phyloP scores from a whole-genome alignment of 192 early-diverging fungal species.

The Rhizophagus clarus region DNA sequence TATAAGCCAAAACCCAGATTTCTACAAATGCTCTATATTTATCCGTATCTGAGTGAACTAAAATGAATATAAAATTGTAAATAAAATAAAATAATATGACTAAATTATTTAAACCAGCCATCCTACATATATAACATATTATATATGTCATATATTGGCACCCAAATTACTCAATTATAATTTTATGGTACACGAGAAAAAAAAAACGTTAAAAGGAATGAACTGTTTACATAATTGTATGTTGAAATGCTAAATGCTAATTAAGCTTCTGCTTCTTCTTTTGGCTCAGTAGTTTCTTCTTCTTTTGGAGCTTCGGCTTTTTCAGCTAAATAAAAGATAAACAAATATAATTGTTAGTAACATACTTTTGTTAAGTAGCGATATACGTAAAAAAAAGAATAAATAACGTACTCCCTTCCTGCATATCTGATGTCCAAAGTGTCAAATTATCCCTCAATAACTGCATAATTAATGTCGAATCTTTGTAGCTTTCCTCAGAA shows the following conservation, averaged over 20 bases:
- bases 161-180: neutral
- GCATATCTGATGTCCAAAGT: constrained; percentile 97
- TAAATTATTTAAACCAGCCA: constrained; percentile 9
- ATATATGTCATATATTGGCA: neutral
- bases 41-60: constrained; percentile 14
- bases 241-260: constrained; percentile 12
- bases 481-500: constrained; percentile 99
- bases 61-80: neutral
- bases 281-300: constrained; percentile 22
- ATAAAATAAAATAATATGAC: constrained; percentile 5
- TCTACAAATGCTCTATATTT: constrained; percentile 26
- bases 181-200: constrained; percentile 1
- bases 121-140: neutral
- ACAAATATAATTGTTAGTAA: neutral
- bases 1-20: constrained; percentile 6
- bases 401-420: constrained; percentile 58
- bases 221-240: constrained; percentile 20
- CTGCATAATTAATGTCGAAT: constrained; percentile 99
- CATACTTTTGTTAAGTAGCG: neutral
- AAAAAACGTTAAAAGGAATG: neutral
- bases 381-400: neutral
- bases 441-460: constrained; percentile 98
- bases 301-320: constrained; percentile 27
- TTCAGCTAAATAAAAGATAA: constrained; percentile 4
- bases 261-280: neutral